Conservation (phyloP, 2,329 filamentous ascomycete genomes). For the Botrytis porri region DNA sequence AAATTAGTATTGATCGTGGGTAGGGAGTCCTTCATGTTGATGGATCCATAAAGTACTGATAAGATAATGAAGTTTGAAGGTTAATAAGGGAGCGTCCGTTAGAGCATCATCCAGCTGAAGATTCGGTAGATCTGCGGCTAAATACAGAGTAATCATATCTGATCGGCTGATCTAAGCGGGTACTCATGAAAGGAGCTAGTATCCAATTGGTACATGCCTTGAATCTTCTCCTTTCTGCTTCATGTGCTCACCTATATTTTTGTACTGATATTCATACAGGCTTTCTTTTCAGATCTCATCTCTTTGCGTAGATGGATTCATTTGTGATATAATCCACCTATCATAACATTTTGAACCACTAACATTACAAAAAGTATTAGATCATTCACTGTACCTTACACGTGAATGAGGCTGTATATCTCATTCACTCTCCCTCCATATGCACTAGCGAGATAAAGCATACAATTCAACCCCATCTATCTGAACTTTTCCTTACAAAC, state of each 20-base stretch:
- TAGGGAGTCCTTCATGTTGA: slow-evolving; percentile 23
- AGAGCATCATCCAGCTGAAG: neutral
- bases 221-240: neutral
- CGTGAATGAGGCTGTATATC: neutral
- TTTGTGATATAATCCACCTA: neutral
- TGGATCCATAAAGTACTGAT: slow-evolving; percentile 18
- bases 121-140: slow-evolving; percentile 2
- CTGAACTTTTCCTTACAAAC: no score
- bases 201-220: neutral
- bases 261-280: neutral
- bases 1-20: slow-evolving; percentile 20
- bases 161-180: slow-evolving; percentile 6
- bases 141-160: neutral
- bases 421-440: neutral
- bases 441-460: neutral
- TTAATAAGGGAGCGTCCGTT: neutral
- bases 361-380: neutral
- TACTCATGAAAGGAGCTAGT: neutral
- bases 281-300: neutral
- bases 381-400: neutral
- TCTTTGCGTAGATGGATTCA: neutral
- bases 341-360: neutral
- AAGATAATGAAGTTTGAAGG: neutral
- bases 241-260: neutral
- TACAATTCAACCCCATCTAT: neutral